Evolutionary conservation across 1,284 basidiomycete species (phyloP), one percentile per base, ranked within the genome.

Genomic region (Phellopilus nigrolimitatus): DNA sequence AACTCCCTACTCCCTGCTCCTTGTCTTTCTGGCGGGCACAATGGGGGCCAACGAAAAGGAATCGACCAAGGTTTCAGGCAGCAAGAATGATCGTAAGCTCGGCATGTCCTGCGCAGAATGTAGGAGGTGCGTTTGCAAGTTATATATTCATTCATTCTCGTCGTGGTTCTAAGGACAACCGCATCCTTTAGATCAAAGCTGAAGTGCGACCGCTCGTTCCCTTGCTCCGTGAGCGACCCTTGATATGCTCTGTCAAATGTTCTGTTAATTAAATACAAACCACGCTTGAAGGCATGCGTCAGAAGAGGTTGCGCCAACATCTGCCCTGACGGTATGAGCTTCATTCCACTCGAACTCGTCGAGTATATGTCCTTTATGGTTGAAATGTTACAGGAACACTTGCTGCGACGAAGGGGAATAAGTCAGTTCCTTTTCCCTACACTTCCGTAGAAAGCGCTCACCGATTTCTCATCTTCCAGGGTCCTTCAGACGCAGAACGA

Each of bases 361-460:
- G 17, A n/a, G 2, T 2, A n/a, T 10, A 8, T 15, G 34, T 17
- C 19, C n/a, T 36, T 34, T 13, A 28, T 31, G 25, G 28, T 47
- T 10, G 30, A n/a, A 22, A 22, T 40, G 30, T n/a, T 30, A n/a
- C 48, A 78, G 76, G 76, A 30, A 73, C 71, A 25, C 58, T 78
- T 51, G 65, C 71, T 12, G 74, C 76, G n/a, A 78, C 75, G 36
- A 78, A 78, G 58, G 74, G 76, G 50, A 77, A 78, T 63, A 76
- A 76, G 76, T 22, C 7, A 37, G 34, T 17, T n/a, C n/a, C n/a
- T n/a, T n/a, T n/a, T n/a, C n/a, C n/a, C n/a, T n/a, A n/a, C n/a
- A n/a, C n/a, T n/a, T n/a, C n/a, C n/a, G n/a, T n/a, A n/a, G n/a
- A n/a, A n/a, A n/a, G n/a, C n/a, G n/a, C 34, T 37, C 34, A 37